Conservation (phyloP, 2,329 filamentous ascomycete species). For the Sporothrix protearum region DNA sequence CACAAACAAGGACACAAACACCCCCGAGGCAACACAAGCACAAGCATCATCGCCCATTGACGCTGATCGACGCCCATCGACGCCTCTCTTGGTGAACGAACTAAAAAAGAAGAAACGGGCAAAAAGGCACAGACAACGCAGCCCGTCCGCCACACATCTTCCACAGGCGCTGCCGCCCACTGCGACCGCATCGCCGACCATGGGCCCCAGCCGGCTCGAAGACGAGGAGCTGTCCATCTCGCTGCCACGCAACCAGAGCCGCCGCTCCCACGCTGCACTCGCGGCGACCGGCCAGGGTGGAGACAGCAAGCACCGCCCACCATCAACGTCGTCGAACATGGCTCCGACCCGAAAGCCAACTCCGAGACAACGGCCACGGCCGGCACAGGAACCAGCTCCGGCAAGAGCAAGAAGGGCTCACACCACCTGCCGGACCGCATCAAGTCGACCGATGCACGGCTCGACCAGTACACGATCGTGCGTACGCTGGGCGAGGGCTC, state of each 20-base stretch:
- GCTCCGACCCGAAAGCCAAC: slow-evolving; percentile 15
- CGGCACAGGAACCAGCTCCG: slow-evolving; percentile 24
- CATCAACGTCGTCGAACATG: slow-evolving; percentile 38
- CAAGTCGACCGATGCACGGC: slow-evolving; percentile 37
- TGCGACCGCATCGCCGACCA: slow-evolving; percentile 31
- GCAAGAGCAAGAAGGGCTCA: slow-evolving; percentile 25
- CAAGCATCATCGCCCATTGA: not conserved
- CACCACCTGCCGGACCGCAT: slow-evolving; percentile 28
- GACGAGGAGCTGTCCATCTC: slow-evolving; percentile 82
- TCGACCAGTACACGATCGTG: slow-evolving; percentile 82
- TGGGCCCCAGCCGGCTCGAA: slow-evolving; percentile 61
- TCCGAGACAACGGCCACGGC: slow-evolving; percentile 24
- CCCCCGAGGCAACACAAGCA: slow-evolving; percentile 8
- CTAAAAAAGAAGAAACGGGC: too few species aligned
- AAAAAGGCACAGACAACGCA: too few species aligned
- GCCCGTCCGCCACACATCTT: not conserved
- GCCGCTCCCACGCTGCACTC: slow-evolving; percentile 40
- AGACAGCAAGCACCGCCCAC: slow-evolving; percentile 34
- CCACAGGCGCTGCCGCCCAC: too few species aligned
- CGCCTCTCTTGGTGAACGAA: not conserved
- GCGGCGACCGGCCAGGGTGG: slow-evolving; percentile 22
- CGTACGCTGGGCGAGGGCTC: slow-evolving; percentile 92
- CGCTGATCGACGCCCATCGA: not conserved
- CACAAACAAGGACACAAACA: not conserved
- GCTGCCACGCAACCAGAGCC: slow-evolving; percentile 61